These are phyloP conservation scores for Sanghuangporus sanghuang DNA, from an alignment of 1,284 basidiomycete species.

Conservation along the genomic window DNA sequence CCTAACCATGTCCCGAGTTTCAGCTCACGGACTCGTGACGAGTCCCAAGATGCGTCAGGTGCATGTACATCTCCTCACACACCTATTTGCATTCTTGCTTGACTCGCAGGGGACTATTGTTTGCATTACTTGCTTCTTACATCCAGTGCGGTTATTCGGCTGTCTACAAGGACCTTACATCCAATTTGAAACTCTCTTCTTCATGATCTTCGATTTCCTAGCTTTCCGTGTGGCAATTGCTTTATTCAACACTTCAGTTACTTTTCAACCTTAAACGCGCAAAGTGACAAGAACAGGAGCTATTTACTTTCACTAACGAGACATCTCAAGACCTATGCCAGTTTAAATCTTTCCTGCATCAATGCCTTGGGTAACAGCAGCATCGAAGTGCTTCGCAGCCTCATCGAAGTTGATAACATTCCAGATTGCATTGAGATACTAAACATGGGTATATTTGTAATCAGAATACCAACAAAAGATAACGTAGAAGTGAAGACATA, in stretches of 20 bases:
- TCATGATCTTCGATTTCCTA: neutral
- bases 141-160: conserved; percentile 24
- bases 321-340: neutral
- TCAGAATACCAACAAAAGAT: too few species aligned
- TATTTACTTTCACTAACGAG: neutral
- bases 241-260: neutral
- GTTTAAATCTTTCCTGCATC: conserved; percentile 11
- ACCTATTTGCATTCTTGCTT: neutral
- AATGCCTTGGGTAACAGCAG: neutral
- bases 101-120: neutral
- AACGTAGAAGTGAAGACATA: too few species aligned
- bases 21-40: too few species aligned
- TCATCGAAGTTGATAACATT: too few species aligned
- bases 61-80: too few species aligned
- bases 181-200: conserved; percentile 20
- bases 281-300: neutral
- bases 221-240: too few species aligned
- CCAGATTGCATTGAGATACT: too few species aligned
- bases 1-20: neutral
- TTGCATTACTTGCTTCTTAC: neutral
- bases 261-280: too few species aligned
- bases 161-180: conserved; percentile 27
- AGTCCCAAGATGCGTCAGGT: too few species aligned
- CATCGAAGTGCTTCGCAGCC: too few species aligned
- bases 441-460: too few species aligned